Percentiles rank a stretch among this genome's conserved stretches.
phyloP scores from a whole-genome alignment of 495 filamentous ascomycete genomes.

The Daldinia grandis region DNA sequence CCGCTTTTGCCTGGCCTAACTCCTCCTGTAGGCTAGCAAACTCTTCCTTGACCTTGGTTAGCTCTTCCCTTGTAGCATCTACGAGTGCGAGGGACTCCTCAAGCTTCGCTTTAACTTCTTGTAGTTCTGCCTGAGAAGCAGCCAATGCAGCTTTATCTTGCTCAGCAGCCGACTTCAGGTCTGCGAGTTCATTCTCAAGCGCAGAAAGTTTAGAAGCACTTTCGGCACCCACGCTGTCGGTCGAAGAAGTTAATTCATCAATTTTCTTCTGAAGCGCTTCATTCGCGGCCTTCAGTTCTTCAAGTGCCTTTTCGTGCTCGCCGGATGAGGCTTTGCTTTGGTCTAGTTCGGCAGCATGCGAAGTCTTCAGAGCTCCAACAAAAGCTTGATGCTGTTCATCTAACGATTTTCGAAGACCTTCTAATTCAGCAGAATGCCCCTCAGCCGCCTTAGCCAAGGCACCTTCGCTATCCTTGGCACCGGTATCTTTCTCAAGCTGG shows the following conservation, averaged over 20 bases:
- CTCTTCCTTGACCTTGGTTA: conserved; percentile 50
- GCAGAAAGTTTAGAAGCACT: conserved; percentile 48
- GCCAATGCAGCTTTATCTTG: conserved; percentile 52
- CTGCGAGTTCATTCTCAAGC: conserved; percentile 53
- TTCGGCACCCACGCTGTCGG: conserved; percentile 35
- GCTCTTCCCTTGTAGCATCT: conserved; percentile 48
- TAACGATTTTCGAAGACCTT: conserved; percentile 52
- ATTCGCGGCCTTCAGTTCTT: conserved; percentile 54
- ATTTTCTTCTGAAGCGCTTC: conserved; percentile 56
- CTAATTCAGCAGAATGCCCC: conserved; percentile 53
- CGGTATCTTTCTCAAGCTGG: conserved; percentile 51
- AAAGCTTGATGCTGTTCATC: conserved; percentile 53
- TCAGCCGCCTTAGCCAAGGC: conserved; percentile 45
- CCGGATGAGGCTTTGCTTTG: conserved; percentile 45
- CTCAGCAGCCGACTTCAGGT: conserved; percentile 51
- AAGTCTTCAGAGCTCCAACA: conserved; percentile 51
- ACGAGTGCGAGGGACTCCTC: conserved; percentile 45
- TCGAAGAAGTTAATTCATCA: conserved; percentile 50
- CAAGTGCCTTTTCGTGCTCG: conserved; percentile 50
- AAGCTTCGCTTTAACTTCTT: conserved; percentile 51
- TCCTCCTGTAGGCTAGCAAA: conserved; percentile 49
- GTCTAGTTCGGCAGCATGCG: conserved; percentile 53
- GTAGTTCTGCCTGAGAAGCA: conserved; percentile 47
- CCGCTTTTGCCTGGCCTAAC: conserved; percentile 52
- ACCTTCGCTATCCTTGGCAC: conserved; percentile 47